Evolutionary conservation across 257 asterid genomes (phyloP), one percentile per base, ranked within the genome.

Genomic region (Perilla frutescens): DNA sequence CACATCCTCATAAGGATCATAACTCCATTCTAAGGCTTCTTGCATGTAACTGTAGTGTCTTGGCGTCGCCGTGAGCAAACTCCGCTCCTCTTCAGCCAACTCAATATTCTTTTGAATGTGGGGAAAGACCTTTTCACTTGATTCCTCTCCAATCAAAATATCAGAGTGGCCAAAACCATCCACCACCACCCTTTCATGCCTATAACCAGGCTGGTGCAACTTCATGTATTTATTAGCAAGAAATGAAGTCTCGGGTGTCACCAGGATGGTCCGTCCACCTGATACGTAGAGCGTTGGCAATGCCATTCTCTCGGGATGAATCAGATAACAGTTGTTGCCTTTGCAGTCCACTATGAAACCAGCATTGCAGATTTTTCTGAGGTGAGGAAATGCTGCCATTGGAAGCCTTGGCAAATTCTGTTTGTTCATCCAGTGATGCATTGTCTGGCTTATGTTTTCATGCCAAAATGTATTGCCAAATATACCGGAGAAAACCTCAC

Each of bases 91-190:
- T 66, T 81, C 90, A 20, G 84, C 82, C 79, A 81, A 40, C 37
- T 62, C 72, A 4, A 87, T 73, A n/a, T 87, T 87, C 4, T 37
- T 71, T 6, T 47, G 51, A 61, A 85, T 81, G 69, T 76, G 83
- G 15, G 87, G 87, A 44, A 83, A 83, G 8, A 83, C 89, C 54
- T 55, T 68, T 36, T 76, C 63, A 32, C 4, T 2, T 1, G 89
- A 81, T 20, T 81, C 84, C 66, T 87, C 86, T 3, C 90, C 89
- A 6, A 85, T 81, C 84, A 83, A 50, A 57, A 85, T 84, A 54
- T 85, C 90, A 1, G 93, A 83, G 36, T 87, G 90, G 34, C 89
- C 90, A 39, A 79, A 87, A 6, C 93, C 87, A 43, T 87, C 85
- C 2, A 83, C 75, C 8, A 85, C 85, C 60, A 83, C 84, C 37